Evolutionary conservation across 495 filamentous ascomycete species (phyloP).

Genomic region (Ascodesmis nigricans): DNA sequence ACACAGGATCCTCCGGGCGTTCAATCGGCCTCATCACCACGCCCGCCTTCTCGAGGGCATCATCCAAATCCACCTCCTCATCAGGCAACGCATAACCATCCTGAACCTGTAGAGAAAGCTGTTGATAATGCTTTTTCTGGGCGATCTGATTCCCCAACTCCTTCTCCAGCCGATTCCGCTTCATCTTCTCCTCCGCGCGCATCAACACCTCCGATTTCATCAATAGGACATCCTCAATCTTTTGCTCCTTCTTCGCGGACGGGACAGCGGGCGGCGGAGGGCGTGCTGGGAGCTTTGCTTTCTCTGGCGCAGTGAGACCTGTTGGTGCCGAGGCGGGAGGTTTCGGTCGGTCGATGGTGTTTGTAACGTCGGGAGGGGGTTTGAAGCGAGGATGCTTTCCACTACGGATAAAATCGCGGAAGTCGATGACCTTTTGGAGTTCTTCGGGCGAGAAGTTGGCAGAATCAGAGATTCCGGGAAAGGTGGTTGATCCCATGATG

Average conservation of each 20-base stretch:
- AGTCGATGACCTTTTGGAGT: conserved; percentile 43
- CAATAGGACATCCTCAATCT: conserved; percentile 58
- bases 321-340: too few relatives aligned
- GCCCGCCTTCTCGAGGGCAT: conserved; percentile 1
- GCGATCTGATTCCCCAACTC: conserved; percentile 27
- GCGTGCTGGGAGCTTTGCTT: too few relatives aligned
- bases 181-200: conserved; percentile 58
- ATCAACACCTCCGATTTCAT: conserved; percentile 67
- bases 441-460: too few relatives aligned
- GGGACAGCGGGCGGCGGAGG: conserved; percentile 16
- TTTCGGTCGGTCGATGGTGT: background rate
- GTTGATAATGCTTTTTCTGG: conserved; percentile 5
- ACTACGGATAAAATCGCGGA: conserved; percentile 54
- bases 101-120: background rate
- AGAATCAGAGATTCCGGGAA: too few relatives aligned
- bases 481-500: too few relatives aligned
- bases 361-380: conserved; percentile 24
- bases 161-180: conserved; percentile 60
- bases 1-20: conserved; percentile 2
- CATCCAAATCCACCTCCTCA: conserved; percentile 7
- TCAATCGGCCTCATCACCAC: conserved; percentile 3
- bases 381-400: conserved; percentile 56
- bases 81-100: conserved; percentile 1
- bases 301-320: too few relatives aligned
- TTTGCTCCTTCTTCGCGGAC: conserved; percentile 26